These are phyloP conservation scores for Leptomonas pyrrhocoris DNA, from an alignment of 208 protist species.

Conservation along the genomic window DNA sequence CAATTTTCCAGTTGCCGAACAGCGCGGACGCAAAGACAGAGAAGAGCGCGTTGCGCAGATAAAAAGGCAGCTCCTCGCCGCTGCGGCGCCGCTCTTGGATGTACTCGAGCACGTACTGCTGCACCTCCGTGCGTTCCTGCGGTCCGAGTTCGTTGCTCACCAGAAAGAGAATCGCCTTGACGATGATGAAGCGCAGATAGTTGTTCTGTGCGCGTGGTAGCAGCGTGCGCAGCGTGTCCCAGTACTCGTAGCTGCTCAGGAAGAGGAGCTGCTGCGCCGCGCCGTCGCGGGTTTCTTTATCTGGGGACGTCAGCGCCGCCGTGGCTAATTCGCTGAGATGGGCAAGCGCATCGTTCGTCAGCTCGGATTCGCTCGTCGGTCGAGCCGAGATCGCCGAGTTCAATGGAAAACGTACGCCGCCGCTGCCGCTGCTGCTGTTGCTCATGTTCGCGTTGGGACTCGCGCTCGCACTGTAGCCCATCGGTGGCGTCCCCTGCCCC, in stretches of 20 bases:
- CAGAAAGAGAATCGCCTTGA: constrained; percentile 84
- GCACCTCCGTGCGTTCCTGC: constrained; percentile 72
- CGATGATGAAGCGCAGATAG: constrained; percentile 82
- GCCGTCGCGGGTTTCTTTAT: constrained; percentile 56
- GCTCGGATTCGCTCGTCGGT: neutral
- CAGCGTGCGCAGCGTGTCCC: constrained; percentile 65
- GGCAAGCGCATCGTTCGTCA: constrained; percentile 30
- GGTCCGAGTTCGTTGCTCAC: constrained; percentile 89
- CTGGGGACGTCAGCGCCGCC: constrained; percentile 58
- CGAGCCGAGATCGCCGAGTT: constrained; percentile 7
- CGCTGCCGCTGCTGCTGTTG: neutral
- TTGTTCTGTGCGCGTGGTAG: constrained; percentile 59
- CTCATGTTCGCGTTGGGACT: neutral
- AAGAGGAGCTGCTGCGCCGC: constrained; percentile 71
- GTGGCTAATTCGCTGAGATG: constrained; percentile 41
- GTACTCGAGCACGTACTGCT: constrained; percentile 70
- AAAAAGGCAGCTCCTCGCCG: constrained; percentile 59
- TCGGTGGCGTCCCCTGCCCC: constrained; percentile 3
- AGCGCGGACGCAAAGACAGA: constrained; percentile 71
- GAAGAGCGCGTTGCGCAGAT: constrained; percentile 70
- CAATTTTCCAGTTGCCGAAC: constrained; percentile 82
- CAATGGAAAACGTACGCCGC: neutral
- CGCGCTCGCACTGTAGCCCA: neutral
- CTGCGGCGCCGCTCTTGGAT: constrained; percentile 32
- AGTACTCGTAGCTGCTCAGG: constrained; percentile 83